Conservation (phyloP, 1,139 yeast genomes). For the Wickerhamomyces sp. region DNA sequence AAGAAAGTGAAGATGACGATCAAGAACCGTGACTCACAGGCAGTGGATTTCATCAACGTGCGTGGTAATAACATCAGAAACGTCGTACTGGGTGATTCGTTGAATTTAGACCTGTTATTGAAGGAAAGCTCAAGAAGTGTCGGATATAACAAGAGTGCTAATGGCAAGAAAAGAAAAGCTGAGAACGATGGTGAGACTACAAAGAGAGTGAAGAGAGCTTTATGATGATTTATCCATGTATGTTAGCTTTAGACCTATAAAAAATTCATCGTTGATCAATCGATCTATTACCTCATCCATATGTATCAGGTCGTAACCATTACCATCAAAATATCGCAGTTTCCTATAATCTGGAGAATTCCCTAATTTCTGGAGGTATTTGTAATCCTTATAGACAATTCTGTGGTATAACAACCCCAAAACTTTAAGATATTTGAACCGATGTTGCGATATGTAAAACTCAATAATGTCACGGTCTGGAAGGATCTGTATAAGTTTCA, state of each 20-base stretch:
- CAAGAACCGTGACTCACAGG: constrained; percentile 66
- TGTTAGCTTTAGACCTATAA: constrained; percentile 49
- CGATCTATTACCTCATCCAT: constrained; percentile 52
- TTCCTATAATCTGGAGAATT: constrained; percentile 40
- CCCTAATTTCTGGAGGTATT: constrained; percentile 35
- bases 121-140: constrained; percentile 40
- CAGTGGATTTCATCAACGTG: constrained; percentile 74
- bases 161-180: constrained; percentile 28
- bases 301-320: constrained; percentile 30
- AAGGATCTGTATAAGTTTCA: constrained; percentile 50
- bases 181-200: constrained; percentile 6
- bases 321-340: constrained; percentile 29
- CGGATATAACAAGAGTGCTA: neutral
- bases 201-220: constrained; percentile 31
- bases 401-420: constrained; percentile 45
- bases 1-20: constrained; percentile 77
- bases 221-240: constrained; percentile 24
- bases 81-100: constrained; percentile 80
- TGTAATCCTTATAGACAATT: constrained; percentile 35
- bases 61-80: constrained; percentile 90
- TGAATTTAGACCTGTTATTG: constrained; percentile 74
- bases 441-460: constrained; percentile 41
- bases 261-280: constrained; percentile 39
- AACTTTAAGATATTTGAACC: constrained; percentile 55
- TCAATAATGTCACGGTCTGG: constrained; percentile 42